Base-by-base conservation (phyloP, 495 filamentous ascomycete species). In the Penicillium riverlandense region DNA sequence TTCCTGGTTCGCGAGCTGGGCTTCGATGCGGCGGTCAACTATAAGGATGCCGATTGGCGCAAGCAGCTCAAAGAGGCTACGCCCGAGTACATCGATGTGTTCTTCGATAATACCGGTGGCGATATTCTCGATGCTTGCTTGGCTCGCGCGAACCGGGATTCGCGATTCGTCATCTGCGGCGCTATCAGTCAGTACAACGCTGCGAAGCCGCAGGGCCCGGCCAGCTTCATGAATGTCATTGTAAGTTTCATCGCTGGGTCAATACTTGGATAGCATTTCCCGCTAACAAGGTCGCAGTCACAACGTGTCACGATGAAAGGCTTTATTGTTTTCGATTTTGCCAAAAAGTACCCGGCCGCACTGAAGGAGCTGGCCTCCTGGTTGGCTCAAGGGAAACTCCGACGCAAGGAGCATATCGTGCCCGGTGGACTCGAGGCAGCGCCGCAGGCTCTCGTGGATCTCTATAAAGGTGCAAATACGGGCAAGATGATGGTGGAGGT, bases 81-180 rank as follows among this genome's bases (percentile, higher is more conserved):
- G 2, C 69, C 74, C 7, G 69, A 69, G 45, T 69, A 73, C 46
- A 77, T 78, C 49, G 69, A 78, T 65, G 74, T 78, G 1, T 80
- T 66, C 48, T 80, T 78, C 55, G 76, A 80, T 52, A 80, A 80
- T 56, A 67, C 68, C 12, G 76, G 75, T 10, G 75, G 74, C 29
- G 72, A 77, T 41, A 73, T 77, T 31, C 63, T 79, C n/a, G 73
- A 78, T 62, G 65, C 69, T 13, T 73, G 69, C 43, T 57, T 79
- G 41, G 57, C 65, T 1, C 50, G 70, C 1, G 71, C 71, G 8
- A 71, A 71, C 11, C 49, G 50, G n/a, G 62, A 73, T 51, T 56
- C 71, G 30, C 56, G 74, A 9, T 75, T 79, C 52, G 72, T 66
- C 1, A 74, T 77, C 41, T 78, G 76, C 47, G 76, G 76, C 43